These are phyloP conservation scores for Karstenula rhodostoma DNA, from an alignment of 2,329 filamentous ascomycete species.

Conservation along the genomic window DNA sequence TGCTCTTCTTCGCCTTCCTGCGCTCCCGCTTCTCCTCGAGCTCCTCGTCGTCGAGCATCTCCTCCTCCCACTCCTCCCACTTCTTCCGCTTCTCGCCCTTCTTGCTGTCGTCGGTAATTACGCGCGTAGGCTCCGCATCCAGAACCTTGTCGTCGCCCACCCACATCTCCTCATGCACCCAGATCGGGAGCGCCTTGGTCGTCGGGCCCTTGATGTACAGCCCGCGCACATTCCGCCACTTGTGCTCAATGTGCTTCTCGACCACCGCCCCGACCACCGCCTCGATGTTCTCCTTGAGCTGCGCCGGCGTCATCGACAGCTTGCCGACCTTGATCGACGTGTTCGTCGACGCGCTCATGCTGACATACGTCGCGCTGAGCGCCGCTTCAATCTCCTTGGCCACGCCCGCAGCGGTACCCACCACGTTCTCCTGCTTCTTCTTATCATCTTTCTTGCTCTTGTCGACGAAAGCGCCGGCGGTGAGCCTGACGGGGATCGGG, in stretches of 20 bases:
- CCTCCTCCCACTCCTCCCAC: conserved; percentile 50
- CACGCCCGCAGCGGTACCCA: conserved; percentile 70
- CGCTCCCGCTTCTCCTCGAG: conserved; percentile 47
- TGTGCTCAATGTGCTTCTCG: conserved; percentile 81
- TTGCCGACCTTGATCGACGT: conserved; percentile 82
- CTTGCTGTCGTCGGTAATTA: conserved; percentile 35
- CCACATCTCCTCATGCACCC: conserved; percentile 93
- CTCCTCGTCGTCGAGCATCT: conserved; percentile 46
- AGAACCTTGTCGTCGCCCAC: conserved; percentile 78
- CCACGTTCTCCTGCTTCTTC: conserved; percentile 47
- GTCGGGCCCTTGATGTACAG: conserved; percentile 91
- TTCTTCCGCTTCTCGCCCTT: conserved; percentile 47
- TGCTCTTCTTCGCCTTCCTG: conserved; percentile 61
- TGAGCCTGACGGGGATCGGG: conserved; percentile 82
- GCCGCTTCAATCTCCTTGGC: conserved; percentile 84
- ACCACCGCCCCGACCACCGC: conserved; percentile 70
- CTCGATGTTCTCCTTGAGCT: conserved; percentile 82
- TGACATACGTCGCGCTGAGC: conserved; percentile 78
- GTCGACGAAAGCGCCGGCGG: conserved; percentile 69
- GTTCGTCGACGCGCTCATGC: conserved; percentile 79
- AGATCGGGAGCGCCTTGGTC: conserved; percentile 90
- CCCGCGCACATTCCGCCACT: conserved; percentile 85
- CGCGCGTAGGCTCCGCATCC: conserved; percentile 53
- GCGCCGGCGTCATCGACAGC: conserved; percentile 75
- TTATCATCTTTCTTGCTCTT: conserved; percentile 51